Evolutionary conservation across 169 alveolate species (phyloP).

Genomic region (Plasmodium ovale): DNA sequence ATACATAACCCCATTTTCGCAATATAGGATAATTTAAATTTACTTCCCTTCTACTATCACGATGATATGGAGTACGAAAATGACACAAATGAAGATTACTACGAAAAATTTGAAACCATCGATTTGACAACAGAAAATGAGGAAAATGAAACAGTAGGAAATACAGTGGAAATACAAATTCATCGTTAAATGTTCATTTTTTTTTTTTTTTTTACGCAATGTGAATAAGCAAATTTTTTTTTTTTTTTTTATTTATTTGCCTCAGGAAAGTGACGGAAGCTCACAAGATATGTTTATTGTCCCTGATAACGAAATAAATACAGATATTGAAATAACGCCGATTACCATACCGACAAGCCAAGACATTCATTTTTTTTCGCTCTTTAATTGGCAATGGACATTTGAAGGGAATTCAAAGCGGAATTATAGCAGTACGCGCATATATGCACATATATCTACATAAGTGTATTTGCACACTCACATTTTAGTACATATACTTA

Average conservation of each 20-base stretch:
- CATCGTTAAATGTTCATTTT: no score
- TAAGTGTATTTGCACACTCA: not conserved
- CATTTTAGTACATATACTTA: not conserved
- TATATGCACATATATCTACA: not conserved
- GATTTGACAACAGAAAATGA: conserved; percentile 75
- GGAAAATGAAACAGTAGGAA: conserved; percentile 69
- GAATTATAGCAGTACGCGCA: conserved; percentile 47
- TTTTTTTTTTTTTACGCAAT: no score
- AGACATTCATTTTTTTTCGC: conserved; percentile 64
- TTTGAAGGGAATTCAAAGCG: conserved; percentile 64
- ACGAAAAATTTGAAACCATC: conserved; percentile 62
- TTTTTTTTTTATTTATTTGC: conserved; percentile 8
- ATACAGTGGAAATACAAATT: no score
- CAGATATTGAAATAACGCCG: conserved; percentile 54
- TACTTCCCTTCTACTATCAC: conserved; percentile 58
- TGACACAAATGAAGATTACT: conserved; percentile 73
- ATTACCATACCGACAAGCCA: conserved; percentile 56
- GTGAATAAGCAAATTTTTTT: no score
- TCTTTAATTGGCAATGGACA: conserved; percentile 74
- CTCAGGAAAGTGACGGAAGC: conserved; percentile 75
- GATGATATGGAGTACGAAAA: conserved; percentile 74
- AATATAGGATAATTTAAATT: conserved; percentile 55
- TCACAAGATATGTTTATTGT: conserved; percentile 77
- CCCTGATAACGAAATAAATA: conserved; percentile 71
- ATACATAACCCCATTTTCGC: not conserved